Evolutionary conservation across 192 early-diverging fungal genomes (phyloP).

Genomic region (Jimgerdemannia lactiflua): DNA sequence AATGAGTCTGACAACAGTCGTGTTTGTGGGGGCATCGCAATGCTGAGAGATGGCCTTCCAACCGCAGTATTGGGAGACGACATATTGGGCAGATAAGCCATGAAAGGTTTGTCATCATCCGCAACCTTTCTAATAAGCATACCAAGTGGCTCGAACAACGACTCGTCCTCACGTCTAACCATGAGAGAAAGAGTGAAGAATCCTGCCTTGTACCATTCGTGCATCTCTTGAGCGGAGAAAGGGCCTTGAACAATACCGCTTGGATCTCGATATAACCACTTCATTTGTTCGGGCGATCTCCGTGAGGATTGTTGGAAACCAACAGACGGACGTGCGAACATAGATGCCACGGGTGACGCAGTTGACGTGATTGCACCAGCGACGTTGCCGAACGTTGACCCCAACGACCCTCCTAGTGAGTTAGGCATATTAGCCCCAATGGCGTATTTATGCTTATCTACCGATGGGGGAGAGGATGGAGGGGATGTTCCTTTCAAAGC

Average conservation of each 20-base stretch:
- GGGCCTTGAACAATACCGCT: constrained; percentile 87
- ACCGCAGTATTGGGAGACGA: constrained; percentile 4
- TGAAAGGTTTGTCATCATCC: constrained; percentile 70
- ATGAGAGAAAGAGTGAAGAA: constrained; percentile 83
- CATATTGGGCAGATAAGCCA: constrained; percentile 30
- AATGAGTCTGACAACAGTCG: neutral
- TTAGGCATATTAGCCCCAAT: neutral
- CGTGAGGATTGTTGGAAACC: neutral
- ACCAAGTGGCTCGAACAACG: constrained; percentile 76
- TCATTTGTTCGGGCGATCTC: constrained; percentile 28
- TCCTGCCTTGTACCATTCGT: constrained; percentile 88
- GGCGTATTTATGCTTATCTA: constrained; percentile 4
- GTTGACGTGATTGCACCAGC: neutral
- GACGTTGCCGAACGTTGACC: neutral
- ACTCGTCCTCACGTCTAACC: constrained; percentile 77
- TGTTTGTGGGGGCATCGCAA: neutral
- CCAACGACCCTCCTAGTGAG: neutral
- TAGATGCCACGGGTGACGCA: neutral
- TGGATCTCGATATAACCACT: constrained; percentile 88
- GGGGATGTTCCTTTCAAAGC: constrained; percentile 13
- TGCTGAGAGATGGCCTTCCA: constrained; percentile 3
- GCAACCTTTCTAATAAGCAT: constrained; percentile 60
- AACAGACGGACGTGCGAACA: constrained; percentile 3
- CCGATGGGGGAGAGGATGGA: constrained; percentile 12
- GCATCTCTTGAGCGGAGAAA: constrained; percentile 87